Conservation (phyloP, 2,329 filamentous ascomycete genomes). For the Hypoxylon rubiginosum region DNA sequence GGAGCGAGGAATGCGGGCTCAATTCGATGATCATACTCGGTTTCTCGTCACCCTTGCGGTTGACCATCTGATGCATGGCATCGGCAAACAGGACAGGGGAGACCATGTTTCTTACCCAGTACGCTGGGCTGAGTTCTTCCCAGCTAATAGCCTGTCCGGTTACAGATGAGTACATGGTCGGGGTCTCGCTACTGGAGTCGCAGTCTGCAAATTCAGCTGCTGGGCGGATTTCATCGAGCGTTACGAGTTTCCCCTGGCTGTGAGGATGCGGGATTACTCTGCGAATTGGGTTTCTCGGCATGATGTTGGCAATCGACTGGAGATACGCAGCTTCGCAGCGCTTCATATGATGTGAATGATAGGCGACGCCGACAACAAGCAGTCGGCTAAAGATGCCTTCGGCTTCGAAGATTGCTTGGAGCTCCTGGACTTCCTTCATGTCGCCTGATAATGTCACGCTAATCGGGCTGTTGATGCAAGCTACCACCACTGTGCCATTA, state of each 20-base stretch:
- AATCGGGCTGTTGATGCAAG: conserved; percentile 45
- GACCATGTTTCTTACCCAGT: conserved; percentile 47
- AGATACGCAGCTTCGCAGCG: conserved; percentile 47
- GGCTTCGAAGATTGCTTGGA: conserved; percentile 31
- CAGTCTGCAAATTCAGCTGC: conserved; percentile 16
- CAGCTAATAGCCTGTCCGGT: conserved; percentile 36
- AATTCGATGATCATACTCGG: conserved; percentile 44
- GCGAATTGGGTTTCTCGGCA: conserved; percentile 29
- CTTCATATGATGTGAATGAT: conserved; percentile 54
- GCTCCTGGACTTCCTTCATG: conserved; percentile 32
- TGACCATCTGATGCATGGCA: conserved; percentile 38
- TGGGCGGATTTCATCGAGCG: conserved; percentile 2
- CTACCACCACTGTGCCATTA: conserved; percentile 31
- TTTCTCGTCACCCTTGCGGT: conserved; percentile 19
- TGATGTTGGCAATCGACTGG: conserved; percentile 40
- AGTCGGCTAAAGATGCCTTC: conserved; percentile 40
- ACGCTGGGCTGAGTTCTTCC: conserved; percentile 38
- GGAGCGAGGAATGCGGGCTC: conserved; percentile 44
- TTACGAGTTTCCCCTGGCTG: conserved; percentile 19
- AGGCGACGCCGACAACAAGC: conserved; percentile 40
- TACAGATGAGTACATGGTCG: conserved; percentile 46
- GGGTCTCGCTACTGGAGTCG: conserved; percentile 6
- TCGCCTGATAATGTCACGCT: conserved; percentile 46
- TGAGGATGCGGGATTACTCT: conserved; percentile 33
- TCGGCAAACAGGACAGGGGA: conserved; percentile 44